Conservation (phyloP, 1,284 basidiomycete genomes). For the Puccinia novopanici region DNA sequence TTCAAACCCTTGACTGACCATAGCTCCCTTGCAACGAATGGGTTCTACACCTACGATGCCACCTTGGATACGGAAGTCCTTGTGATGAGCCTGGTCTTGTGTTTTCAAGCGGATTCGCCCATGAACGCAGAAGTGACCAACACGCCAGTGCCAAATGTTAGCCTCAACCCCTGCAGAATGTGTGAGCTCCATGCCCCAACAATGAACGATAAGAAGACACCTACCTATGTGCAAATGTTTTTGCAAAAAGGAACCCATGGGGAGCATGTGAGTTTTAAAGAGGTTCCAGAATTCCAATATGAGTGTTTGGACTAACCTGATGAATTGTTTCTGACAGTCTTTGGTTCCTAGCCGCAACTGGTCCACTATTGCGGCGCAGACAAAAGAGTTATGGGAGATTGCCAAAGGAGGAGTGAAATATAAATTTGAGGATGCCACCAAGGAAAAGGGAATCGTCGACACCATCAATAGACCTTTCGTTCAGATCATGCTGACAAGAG, state of each 20-base stretch:
- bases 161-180: neutral
- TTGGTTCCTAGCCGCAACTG: neutral
- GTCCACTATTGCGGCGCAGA: no score
- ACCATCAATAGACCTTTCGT: neutral
- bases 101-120: neutral
- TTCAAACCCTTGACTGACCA: no score
- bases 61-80: neutral
- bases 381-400: neutral
- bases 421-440: neutral
- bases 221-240: neutral
- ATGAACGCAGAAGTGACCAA: slow-evolving; percentile 16
- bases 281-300: no score
- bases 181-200: neutral
- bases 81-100: neutral
- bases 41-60: neutral
- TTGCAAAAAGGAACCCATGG: neutral
- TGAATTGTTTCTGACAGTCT: neutral
- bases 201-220: neutral
- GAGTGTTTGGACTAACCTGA: no score
- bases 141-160: neutral
- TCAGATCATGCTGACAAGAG: neutral
- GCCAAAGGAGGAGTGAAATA: neutral
- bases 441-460: neutral
- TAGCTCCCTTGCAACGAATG: neutral
- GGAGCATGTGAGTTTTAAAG: neutral